Evolutionary conservation across 192 early-diverging fungal species (phyloP).

Genomic region (Phycomyces blakesleeanus): DNA sequence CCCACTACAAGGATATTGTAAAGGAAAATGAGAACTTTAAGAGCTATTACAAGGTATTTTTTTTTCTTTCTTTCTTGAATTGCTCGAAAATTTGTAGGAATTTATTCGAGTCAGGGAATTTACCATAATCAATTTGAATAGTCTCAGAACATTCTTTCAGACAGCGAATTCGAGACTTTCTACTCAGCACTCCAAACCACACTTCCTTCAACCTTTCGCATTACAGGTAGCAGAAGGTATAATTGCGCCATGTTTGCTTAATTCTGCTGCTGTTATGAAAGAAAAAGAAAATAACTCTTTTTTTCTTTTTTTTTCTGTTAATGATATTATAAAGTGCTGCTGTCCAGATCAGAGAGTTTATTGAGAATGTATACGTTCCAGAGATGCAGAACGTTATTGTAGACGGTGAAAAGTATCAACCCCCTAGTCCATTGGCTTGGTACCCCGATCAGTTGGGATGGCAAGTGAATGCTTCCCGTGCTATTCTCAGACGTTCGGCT

Average conservation of each 20-base stretch:
- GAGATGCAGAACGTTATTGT: conserved; percentile 49
- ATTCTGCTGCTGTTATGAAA: too few relatives aligned
- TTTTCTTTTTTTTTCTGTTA: too few relatives aligned
- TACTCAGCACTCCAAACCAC: conserved; percentile 64
- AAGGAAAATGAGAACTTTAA: conserved; percentile 64
- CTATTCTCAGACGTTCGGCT: conserved; percentile 69
- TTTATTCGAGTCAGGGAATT: too few relatives aligned
- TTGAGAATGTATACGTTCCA: conserved; percentile 56
- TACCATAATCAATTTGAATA: too few relatives aligned
- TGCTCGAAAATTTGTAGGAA: neutral
- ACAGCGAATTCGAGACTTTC: conserved; percentile 81
- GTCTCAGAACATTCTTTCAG: conserved; percentile 65
- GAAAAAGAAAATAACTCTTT: too few relatives aligned
- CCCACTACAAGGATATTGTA: conserved; percentile 32
- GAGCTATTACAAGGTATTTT: conserved; percentile 64
- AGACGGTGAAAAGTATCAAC: conserved; percentile 71
- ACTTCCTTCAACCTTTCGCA: conserved; percentile 90
- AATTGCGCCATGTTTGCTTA: too few relatives aligned
- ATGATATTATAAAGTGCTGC: conserved; percentile 47
- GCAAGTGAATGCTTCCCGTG: conserved; percentile 77
- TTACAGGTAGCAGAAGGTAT: conserved; percentile 84
- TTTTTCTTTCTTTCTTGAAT: neutral
- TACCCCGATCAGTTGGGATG: conserved; percentile 92
- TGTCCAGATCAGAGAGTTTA: conserved; percentile 63
- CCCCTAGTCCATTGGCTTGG: conserved; percentile 80